Evolutionary conservation across 805 yeast genomes (phyloP).

Genomic region (Suhomyces sp.): DNA sequence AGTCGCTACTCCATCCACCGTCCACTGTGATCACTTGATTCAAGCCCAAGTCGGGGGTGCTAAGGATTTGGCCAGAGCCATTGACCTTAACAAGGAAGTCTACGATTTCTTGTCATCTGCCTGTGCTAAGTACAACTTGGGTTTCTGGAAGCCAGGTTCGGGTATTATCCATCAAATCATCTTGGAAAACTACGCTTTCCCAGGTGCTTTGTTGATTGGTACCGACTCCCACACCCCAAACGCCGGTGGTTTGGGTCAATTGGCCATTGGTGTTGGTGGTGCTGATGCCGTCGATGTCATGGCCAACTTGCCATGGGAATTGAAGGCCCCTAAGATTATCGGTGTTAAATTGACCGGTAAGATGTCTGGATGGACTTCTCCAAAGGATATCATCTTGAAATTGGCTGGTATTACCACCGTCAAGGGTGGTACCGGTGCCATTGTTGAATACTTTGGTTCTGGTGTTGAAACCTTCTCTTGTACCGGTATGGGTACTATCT

Average conservation of each 20-base stretch:
- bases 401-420: conserved; percentile 92
- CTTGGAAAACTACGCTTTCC: conserved; percentile 93
- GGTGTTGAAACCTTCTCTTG: conserved; percentile 88
- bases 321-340: conserved; percentile 91
- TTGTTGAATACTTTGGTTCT: conserved; percentile 94
- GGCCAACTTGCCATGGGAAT: conserved; percentile 98
- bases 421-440: conserved; percentile 96
- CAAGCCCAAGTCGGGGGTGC: conserved; percentile 93
- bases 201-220: conserved; percentile 95
- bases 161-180: conserved; percentile 98
- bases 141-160: conserved; percentile 99
- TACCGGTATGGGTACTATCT: conserved; percentile 99
- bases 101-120: conserved; percentile 87
- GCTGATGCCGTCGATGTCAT: conserved; percentile 99
- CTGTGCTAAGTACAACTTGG: conserved; percentile 92
- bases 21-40: conserved; percentile 96
- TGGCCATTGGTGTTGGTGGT: conserved; percentile 99
- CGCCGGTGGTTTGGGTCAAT: conserved; percentile 97
- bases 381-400: conserved; percentile 92
- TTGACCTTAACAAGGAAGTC: conserved; percentile 87
- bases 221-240: conserved; percentile 98
- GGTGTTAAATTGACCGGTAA: conserved; percentile 93
- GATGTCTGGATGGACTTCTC: conserved; percentile 92
- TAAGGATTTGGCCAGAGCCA: conserved; percentile 80
- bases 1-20: conserved; percentile 93